These are phyloP conservation scores for Mrakia gelida DNA, from an alignment of 768 basidiomycete species.

Conservation along the genomic window DNA sequence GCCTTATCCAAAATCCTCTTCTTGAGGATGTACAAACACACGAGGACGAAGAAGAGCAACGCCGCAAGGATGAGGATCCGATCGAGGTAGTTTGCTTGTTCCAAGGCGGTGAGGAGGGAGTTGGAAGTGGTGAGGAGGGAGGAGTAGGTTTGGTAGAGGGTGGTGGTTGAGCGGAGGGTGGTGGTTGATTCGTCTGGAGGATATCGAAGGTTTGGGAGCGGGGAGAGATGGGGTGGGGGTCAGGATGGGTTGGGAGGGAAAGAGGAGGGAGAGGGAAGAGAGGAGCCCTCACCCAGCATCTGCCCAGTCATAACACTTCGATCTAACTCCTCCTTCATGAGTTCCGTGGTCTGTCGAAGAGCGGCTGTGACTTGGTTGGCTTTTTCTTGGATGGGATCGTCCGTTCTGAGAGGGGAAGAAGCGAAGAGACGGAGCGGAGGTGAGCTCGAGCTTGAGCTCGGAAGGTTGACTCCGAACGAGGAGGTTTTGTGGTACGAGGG, in stretches of 20 bases:
- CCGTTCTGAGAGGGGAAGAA: constrained; percentile 48
- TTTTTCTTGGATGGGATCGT: constrained; percentile 83
- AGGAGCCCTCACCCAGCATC: constrained; percentile 72
- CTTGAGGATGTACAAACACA: constrained; percentile 81
- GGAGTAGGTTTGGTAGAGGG: constrained; percentile 69
- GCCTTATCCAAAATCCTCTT: constrained; percentile 77
- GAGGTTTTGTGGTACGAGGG: background rate
- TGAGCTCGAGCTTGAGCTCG: background rate
- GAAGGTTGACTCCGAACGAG: background rate
- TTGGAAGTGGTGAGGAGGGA: constrained; percentile 72
- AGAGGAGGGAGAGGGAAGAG: background rate
- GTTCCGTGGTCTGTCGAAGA: constrained; percentile 70
- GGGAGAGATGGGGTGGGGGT: background rate
- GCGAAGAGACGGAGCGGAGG: background rate
- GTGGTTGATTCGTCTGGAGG: constrained; percentile 68
- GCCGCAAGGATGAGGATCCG: constrained; percentile 75
- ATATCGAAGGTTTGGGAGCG: background rate
- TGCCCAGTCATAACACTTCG: constrained; percentile 79
- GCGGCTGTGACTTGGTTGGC: constrained; percentile 83
- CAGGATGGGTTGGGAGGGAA: too few relatives aligned
- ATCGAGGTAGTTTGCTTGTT: constrained; percentile 88
- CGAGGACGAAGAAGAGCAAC: constrained; percentile 75
- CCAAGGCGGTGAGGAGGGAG: constrained; percentile 77
- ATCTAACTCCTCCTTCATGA: constrained; percentile 91
- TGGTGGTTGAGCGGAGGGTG: constrained; percentile 67